Evolutionary conservation across 495 filamentous ascomycete genomes (phyloP).

Genomic region (Cudoniella acicularis): DNA sequence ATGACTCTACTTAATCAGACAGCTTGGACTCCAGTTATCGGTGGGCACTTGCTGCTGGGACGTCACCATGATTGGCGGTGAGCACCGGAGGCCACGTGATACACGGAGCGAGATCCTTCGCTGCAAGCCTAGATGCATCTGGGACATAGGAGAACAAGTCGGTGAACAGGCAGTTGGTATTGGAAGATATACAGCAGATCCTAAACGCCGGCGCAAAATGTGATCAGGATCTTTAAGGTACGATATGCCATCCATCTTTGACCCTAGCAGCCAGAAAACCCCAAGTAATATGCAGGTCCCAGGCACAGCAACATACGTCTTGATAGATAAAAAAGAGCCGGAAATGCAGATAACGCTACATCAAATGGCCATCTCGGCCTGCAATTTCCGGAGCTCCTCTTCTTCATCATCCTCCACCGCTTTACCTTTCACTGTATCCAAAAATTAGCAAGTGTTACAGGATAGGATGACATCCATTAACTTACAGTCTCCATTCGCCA

Average conservation of each 20-base stretch:
- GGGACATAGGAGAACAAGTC: not conserved
- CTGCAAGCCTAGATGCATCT: not conserved
- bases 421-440: conserved; percentile 57
- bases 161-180: not conserved
- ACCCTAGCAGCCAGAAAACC: conserved; percentile 20
- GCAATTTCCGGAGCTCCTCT: conserved; percentile 87
- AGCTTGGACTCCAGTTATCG: not conserved
- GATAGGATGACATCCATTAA: conserved; percentile 22
- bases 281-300: conserved; percentile 19
- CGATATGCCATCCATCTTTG: conserved; percentile 5
- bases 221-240: conserved; percentile 19
- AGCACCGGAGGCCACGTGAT: not conserved
- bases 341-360: conserved; percentile 8
- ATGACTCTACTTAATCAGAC: not conserved
- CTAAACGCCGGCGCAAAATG: conserved; percentile 23
- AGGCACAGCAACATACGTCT: conserved; percentile 8
- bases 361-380: conserved; percentile 97
- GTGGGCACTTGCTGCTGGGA: not conserved
- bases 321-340: conserved; percentile 12
- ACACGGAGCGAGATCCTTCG: too few species aligned
- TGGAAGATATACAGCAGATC: conserved; percentile 23
- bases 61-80: not conserved
- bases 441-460: conserved; percentile 5
- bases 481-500: conserved; percentile 72
- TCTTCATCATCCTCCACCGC: conserved; percentile 89